A percentile compares a stretch with the other conserved stretches of the same genome.
Evolutionary conservation across 768 basidiomycete genomes (phyloP).

Genomic region (Hericium alpestre): DNA sequence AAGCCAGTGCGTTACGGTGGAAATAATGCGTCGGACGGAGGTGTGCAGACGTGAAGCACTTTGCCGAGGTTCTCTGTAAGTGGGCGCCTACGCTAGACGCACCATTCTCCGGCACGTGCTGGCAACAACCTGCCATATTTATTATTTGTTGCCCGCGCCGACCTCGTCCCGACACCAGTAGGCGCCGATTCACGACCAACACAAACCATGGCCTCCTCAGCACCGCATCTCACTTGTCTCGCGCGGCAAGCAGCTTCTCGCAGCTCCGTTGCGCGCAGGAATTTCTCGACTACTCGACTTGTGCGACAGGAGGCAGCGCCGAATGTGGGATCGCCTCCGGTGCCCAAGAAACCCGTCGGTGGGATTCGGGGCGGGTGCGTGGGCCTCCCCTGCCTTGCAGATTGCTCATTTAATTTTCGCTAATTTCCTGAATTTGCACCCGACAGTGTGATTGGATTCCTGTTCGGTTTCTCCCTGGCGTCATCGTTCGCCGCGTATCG

Average conservation of each 20-base stretch:
- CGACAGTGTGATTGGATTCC: slow-evolving; percentile 66
- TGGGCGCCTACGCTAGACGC: too few species aligned
- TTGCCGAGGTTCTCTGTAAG: too few species aligned
- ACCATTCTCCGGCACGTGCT: too few species aligned
- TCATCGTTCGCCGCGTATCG: slow-evolving; percentile 81
- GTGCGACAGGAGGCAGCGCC: slow-evolving; percentile 30
- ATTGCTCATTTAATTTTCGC: background rate
- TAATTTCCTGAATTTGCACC: background rate
- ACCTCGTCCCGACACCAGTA: too few species aligned
- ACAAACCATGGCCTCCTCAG: slow-evolving; percentile 26
- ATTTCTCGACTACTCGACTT: slow-evolving; percentile 33
- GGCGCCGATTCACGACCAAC: background rate
- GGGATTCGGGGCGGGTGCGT: slow-evolving; percentile 34
- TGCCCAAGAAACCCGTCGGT: slow-evolving; percentile 67
- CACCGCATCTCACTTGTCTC: slow-evolving; percentile 1
- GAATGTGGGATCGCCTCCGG: slow-evolving; percentile 43
- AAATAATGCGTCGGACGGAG: too few species aligned
- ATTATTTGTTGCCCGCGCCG: too few species aligned
- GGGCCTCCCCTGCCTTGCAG: background rate
- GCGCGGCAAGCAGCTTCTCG: slow-evolving; percentile 1
- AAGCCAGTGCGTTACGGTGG: too few species aligned
- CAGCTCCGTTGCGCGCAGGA: slow-evolving; percentile 17
- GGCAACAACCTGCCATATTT: too few species aligned
- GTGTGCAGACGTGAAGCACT: too few species aligned
- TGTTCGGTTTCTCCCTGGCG: slow-evolving; percentile 85